Percentiles rank a stretch among this genome's conserved stretches.
phyloP scores from a whole-genome alignment of 2,329 filamentous ascomycete genomes.

The Fusarium penzigii region DNA sequence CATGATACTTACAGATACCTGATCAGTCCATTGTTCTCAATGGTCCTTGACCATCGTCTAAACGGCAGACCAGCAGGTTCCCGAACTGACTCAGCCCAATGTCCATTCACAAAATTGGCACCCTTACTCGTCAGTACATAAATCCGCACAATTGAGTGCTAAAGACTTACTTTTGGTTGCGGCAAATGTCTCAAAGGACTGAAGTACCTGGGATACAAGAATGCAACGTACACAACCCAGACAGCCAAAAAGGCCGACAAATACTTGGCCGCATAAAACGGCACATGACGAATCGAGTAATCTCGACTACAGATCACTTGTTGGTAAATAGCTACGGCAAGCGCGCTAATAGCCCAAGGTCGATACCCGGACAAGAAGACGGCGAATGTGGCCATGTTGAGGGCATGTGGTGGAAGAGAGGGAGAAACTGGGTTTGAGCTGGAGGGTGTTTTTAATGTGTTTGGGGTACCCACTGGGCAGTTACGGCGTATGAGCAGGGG shows the following conservation, averaged over 20 bases:
- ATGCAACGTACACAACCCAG: conserved; percentile 6
- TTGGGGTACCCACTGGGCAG: neutral
- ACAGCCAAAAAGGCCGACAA: conserved; percentile 2
- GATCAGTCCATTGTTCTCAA: conserved; percentile 19
- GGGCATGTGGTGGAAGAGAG: neutral
- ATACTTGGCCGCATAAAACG: conserved; percentile 1
- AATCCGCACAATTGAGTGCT: neutral
- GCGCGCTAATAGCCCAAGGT: conserved; percentile 10
- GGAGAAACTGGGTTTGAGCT: neutral
- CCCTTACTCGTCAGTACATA: neutral
- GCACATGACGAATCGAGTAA: conserved; percentile 1
- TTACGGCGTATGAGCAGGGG: neutral
- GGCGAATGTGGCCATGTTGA: conserved; percentile 8
- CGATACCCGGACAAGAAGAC: conserved; percentile 13
- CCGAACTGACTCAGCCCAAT: conserved; percentile 18
- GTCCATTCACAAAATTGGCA: conserved; percentile 12
- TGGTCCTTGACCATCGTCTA: conserved; percentile 16
- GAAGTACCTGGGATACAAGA: conserved; percentile 11
- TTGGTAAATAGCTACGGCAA: neutral
- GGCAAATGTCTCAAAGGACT: conserved; percentile 12
- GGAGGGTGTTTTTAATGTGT: too few relatives aligned
- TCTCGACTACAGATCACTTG: neutral
- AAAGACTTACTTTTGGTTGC: conserved; percentile 1
- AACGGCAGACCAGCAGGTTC: conserved; percentile 17
- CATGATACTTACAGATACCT: conserved; percentile 10